Conservation (phyloP, 83 land plant species). For the Thuja plicata region DNA sequence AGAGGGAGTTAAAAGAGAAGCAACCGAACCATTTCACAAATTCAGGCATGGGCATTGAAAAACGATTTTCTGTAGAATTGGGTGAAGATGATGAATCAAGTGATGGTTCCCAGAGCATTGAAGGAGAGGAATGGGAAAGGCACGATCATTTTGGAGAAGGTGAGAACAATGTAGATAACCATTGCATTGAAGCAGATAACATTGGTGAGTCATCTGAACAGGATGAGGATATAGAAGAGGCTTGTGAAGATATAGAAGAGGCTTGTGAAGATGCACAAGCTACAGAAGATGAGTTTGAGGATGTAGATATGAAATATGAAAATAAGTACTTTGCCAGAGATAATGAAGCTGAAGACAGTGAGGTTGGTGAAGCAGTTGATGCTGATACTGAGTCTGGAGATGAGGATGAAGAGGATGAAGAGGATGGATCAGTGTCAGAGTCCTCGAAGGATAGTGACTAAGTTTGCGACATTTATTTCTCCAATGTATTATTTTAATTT, state of each 20-base stretch:
- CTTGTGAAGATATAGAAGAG: slow-evolving; percentile 9
- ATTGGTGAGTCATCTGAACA: slow-evolving; percentile 26
- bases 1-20: neutral
- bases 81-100: slow-evolving; percentile 25
- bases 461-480: neutral
- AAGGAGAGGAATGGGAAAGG: slow-evolving; percentile 27
- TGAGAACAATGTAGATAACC: slow-evolving; percentile 25
- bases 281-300: slow-evolving; percentile 19
- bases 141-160: slow-evolving; percentile 20
- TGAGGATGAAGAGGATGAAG: slow-evolving; percentile 36
- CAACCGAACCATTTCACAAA: neutral
- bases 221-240: slow-evolving; percentile 24
- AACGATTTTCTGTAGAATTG: slow-evolving; percentile 7
- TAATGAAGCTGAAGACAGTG: slow-evolving; percentile 14
- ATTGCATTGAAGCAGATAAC: slow-evolving; percentile 25
- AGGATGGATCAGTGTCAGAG: slow-evolving; percentile 16
- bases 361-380: slow-evolving; percentile 18
- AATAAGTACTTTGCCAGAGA: slow-evolving; percentile 26
- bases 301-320: slow-evolving; percentile 23
- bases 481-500: neutral
- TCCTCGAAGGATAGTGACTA: slow-evolving; percentile 46
- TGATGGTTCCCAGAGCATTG: slow-evolving; percentile 22
- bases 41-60: neutral
- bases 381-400: slow-evolving; percentile 23
- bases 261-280: slow-evolving; percentile 13